Conservation (phyloP, 2,329 filamentous ascomycete genomes). For the Elsinoe fawcettii region DNA sequence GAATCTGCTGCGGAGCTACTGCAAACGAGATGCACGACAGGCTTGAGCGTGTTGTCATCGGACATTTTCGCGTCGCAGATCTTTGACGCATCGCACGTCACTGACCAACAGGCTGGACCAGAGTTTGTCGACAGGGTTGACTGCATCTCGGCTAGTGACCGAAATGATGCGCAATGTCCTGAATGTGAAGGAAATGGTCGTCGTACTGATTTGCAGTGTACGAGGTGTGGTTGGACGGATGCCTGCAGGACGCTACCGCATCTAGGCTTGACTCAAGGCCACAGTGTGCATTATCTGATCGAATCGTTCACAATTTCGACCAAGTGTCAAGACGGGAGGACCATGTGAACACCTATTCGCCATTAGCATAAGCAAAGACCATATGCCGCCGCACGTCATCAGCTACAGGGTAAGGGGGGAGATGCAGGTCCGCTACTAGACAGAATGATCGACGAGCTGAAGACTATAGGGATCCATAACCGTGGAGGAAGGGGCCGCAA, state of each 20-base stretch:
- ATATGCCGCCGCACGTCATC: not conserved
- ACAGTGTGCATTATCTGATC: not conserved
- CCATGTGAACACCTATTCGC: not conserved
- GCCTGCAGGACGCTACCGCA: not conserved
- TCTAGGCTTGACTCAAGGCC: not conserved
- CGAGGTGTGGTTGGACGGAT: not conserved
- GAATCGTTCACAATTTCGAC: not conserved
- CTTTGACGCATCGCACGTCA: not conserved
- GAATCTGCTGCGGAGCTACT: slow-evolving; percentile 8
- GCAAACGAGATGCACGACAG: slow-evolving; percentile 4
- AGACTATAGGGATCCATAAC: slow-evolving; percentile 1
- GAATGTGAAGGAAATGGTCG: not conserved
- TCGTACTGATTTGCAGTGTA: not conserved
- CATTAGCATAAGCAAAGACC: not conserved
- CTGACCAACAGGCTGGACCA: not conserved
- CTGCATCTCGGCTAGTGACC: not conserved
- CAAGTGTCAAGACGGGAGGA: not conserved
- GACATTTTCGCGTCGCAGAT: slow-evolving; percentile 9
- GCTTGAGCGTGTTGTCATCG: slow-evolving; percentile 1
- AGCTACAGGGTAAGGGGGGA: not conserved
- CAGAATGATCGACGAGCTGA: not conserved
- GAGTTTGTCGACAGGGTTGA: not conserved
- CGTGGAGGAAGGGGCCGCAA: not conserved
- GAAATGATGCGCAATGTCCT: not conserved
- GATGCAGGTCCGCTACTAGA: not conserved